Evolutionary conservation across 768 basidiomycete genomes (phyloP), one percentile per base, ranked within the genome.

Genomic region (Termitomyces sp.): DNA sequence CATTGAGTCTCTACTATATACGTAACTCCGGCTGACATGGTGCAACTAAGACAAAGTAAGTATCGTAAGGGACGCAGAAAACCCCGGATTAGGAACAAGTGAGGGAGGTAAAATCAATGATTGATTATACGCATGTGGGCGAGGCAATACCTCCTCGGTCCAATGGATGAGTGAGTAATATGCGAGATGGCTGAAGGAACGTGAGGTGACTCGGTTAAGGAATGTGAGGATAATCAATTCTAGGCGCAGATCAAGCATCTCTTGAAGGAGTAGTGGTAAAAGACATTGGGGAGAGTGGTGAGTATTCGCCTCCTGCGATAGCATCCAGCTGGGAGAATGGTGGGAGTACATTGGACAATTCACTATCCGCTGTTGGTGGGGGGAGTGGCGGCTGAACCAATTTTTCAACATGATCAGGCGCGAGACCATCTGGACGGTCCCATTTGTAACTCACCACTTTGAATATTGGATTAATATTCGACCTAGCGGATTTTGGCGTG

Each of bases 241-340:
- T 59, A 64, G 49, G 30, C 30, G 61, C 60, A 60, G 50, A 63
- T 78, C 74, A 72, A 74, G 74, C 60, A 73, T 82, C 71, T 74
- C 68, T 77, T 64, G 73, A 63, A 63, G 73, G 70, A 71, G 79
- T 69, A 52, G 71, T 72, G 57, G 61, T 60, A 62, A 90, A 86
- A 38, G 86, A 81, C 85, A 89, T 87, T 17, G 87, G 87, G 41
- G 87, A 88, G 44, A 86, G 70, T n/a, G 87, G 84, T 42, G 85
- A 78, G 58, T 76, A 83, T 67, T 87, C 87, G 54, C 87, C 83
- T 58, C 87, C 89, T 52, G 91, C 91, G 53, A 91, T 84, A 45
- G 91, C 92, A 63, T 90, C 89, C 56, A 94, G 75, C 55, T 89
- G 82, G 31, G 90, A 84, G 64, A 90, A 93, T 10, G 91, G 88